These are phyloP conservation scores for Plantago lanceolata DNA, from an alignment of 305 asterid species.

Conservation along the genomic window DNA sequence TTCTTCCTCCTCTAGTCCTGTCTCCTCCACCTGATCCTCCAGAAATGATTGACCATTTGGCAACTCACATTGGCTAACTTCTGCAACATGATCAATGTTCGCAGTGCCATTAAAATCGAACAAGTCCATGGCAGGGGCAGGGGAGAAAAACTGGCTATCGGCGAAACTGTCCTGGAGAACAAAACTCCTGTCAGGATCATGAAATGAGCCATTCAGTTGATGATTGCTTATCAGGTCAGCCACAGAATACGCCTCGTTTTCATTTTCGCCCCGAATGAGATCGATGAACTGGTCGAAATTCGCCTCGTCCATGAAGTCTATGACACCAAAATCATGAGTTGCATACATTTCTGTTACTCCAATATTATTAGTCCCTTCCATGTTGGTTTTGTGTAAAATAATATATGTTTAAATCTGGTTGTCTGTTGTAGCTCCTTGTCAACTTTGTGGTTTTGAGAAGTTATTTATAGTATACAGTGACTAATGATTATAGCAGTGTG, in stretches of 20 bases:
- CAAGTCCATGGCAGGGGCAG: slow-evolving; percentile 23
- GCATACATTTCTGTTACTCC: slow-evolving; percentile 13
- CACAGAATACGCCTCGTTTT: neutral
- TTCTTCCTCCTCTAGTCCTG: slow-evolving; percentile 25
- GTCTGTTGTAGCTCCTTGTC: too few species aligned
- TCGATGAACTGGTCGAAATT: slow-evolving; percentile 30
- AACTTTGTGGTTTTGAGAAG: neutral
- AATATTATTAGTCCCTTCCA: slow-evolving; percentile 23
- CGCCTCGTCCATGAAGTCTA: slow-evolving; percentile 38
- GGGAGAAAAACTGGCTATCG: slow-evolving; percentile 7
- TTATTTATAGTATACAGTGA: slow-evolving; percentile 18
- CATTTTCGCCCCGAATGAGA: slow-evolving; percentile 28
- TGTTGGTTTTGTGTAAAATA: neutral
- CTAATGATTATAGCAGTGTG: slow-evolving; percentile 1
- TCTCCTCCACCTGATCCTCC: slow-evolving; percentile 17
- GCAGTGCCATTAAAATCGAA: slow-evolving; percentile 25
- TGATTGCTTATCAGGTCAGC: slow-evolving; percentile 6
- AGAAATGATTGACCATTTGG: neutral
- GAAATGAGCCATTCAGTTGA: slow-evolving; percentile 18
- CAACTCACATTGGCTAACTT: neutral
- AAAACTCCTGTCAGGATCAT: slow-evolving; percentile 13
- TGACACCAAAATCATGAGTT: slow-evolving; percentile 30
- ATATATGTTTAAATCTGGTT: neutral
- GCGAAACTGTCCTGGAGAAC: slow-evolving; percentile 2
- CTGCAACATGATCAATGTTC: slow-evolving; percentile 4